Evolutionary conservation across 1,139 yeast species (phyloP).

Genomic region (Yamadazyma atlantica): DNA sequence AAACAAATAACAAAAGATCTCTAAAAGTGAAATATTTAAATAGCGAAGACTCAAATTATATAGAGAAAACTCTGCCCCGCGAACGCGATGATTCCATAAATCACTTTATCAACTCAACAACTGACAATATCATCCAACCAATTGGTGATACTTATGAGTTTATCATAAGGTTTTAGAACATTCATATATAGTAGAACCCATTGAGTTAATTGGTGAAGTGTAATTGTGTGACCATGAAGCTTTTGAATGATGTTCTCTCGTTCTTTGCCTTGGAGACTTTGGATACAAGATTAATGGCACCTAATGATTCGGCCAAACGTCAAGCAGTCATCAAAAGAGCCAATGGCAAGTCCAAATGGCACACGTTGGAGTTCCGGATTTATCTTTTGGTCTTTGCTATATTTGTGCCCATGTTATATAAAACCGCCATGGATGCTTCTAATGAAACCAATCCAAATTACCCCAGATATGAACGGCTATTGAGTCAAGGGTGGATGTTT

Average conservation of each 20-base stretch:
- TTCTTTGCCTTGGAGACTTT: slow-evolving; percentile 75
- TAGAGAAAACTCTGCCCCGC: no score
- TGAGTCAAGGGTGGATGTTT: slow-evolving; percentile 74
- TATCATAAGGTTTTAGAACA: no score
- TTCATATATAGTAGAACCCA: no score
- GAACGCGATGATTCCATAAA: background rate
- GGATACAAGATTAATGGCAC: slow-evolving; percentile 69
- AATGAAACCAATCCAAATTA: slow-evolving; percentile 78
- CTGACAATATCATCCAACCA: no score
- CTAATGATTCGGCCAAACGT: slow-evolving; percentile 44
- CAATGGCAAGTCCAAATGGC: slow-evolving; percentile 62
- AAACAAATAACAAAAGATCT: no score
- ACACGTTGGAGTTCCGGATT: slow-evolving; percentile 66
- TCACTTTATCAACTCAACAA: background rate
- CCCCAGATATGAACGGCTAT: slow-evolving; percentile 54
- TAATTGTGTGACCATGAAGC: slow-evolving; percentile 12
- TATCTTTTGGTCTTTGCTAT: slow-evolving; percentile 63
- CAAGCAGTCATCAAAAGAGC: slow-evolving; percentile 45
- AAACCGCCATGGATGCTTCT: slow-evolving; percentile 80
- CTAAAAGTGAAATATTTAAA: no score
- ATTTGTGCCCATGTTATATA: slow-evolving; percentile 79
- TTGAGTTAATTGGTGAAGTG: background rate
- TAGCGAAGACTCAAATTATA: no score
- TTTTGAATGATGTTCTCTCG: slow-evolving; percentile 22
- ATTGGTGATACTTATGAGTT: no score